These are phyloP conservation scores for Collybia sp. DNA, from an alignment of 768 basidiomycete species.

Conservation along the genomic window DNA sequence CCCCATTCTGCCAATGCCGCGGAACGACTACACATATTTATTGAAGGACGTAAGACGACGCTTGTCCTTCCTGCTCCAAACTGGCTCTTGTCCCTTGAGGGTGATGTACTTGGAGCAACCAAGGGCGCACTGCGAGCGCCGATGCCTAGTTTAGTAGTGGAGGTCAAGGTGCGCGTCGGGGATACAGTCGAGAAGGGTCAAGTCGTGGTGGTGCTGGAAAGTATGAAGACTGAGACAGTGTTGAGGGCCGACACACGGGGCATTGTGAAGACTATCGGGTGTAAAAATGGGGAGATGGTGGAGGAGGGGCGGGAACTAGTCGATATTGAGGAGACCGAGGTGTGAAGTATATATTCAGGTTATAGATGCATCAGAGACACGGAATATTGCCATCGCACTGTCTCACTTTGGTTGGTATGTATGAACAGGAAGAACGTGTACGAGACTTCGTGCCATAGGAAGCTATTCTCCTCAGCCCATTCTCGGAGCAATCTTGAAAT, in stretches of 20 bases:
- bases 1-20: conserved; percentile 51
- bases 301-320: conserved; percentile 82
- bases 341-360: conserved; percentile 5
- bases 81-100: conserved; percentile 67
- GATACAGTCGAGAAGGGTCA: conserved; percentile 80
- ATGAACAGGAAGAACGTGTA: no score
- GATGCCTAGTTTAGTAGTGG: conserved; percentile 93
- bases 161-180: conserved; percentile 74
- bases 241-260: conserved; percentile 68
- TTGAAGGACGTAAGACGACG: conserved; percentile 55
- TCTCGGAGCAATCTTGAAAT: no score
- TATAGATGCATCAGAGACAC: no score
- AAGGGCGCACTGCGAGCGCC: conserved; percentile 75
- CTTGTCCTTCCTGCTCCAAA: conserved; percentile 64
- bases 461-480: no score
- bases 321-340: conserved; percentile 47
- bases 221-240: conserved; percentile 97
- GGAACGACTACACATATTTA: conserved; percentile 78
- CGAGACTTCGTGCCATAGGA: no score
- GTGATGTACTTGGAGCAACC: conserved; percentile 46
- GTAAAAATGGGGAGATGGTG: conserved; percentile 87
- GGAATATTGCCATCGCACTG: no score
- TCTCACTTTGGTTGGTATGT: no score
- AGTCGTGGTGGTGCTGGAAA: conserved; percentile 80
- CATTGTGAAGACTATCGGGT: conserved; percentile 66